Base-by-base conservation (phyloP, 768 basidiomycete genomes). In the Tulasnella sp. region DNA sequence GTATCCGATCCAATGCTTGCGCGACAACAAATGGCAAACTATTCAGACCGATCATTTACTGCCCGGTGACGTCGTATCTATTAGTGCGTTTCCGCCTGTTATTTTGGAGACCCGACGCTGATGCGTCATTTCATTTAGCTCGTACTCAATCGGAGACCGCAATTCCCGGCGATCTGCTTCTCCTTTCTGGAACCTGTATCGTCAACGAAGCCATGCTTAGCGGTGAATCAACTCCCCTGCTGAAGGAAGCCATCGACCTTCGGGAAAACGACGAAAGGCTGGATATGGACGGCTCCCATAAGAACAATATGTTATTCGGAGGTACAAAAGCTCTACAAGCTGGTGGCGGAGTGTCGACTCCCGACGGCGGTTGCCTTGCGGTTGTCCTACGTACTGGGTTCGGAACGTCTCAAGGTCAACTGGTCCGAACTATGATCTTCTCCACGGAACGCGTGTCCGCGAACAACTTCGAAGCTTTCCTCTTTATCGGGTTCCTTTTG, bases 171-270 rank as follows among this genome's bases (percentile, higher is more conserved):
- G 97, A 99, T 84, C 90, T 99, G 50, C 90, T 99, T 24, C 90
- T 99, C n/a, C 86, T 98, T 18, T 91, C 93, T 80, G 98, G 98
- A 14, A 94, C 96, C 0, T 94, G 93, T 82, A 99, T 99, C 83
- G 97, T 99, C 82, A 99, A 99, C 85, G 98, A 99, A 86, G 98
- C 98, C 40, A 99, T 99, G 98, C 88, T 99, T 2, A 98, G 96
- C 1, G 98, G 98, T 76, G 98, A 99, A 87, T 98, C 96, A 0
- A 99, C 98, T 0, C 98, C 98, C 0, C 88, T 99, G 12, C 88
- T 99, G 73, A 99, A 99, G 84, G 98, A 99, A 84, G 96, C 95
- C 20, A 93, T 98, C 80, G 93, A 96, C 82, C 89, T 99, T 0
- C 88, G 96, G 14, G 94, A 97, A 7, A 87, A 88, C 0, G 85